Evolutionary conservation across 2,329 filamentous ascomycete genomes (phyloP), one percentile per base, ranked within the genome.

Genomic region (Apiospora pterosperma): DNA sequence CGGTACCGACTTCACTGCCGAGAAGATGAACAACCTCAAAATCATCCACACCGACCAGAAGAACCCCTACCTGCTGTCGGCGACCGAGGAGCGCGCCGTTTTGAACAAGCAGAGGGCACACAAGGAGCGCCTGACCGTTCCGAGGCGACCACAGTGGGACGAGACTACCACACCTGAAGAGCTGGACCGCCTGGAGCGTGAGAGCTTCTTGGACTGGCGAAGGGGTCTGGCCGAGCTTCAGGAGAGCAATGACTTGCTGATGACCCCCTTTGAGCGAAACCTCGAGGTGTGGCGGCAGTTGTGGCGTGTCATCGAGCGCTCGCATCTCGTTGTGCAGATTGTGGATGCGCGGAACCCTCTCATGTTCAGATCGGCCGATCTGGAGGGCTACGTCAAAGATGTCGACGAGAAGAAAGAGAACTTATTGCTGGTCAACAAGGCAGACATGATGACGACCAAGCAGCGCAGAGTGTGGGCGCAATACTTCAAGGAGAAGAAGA

Each of bases 21-120:
- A 98, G 83, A 98, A 98, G 85, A 92, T 97, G 88, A 98, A 95
- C 81, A 98, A 96, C 75, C 92, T 98, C 79, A 97, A 97, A 83
- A 97, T 99, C 76, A 97, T 99, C 71, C 96, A 99, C 77, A 90
- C 90, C 70, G 93, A 97, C 77, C 94, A 97, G 80, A 92, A 91
- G 81, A 99, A 99, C 77, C 96, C 96, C 0, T 99, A 95, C 72
- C 83, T 99, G 5, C 84, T 99, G 21, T 95, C 93, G 0, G 88
- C 91, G 0, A 86, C 89, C 31, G 95, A 99, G 76, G 94, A 99
- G 82, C 85, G 89, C 71, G 87, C 85, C 11, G 85, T 92, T 23
- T 80, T 93, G 61, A 88, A 87, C 72, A 97, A 96, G 80, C 95
- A 98, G 72, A 89, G 89, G 74, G 85, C 90, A 75, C 94, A 97